A percentile compares a stretch with the other conserved stretches of the same genome.
Conservation (phyloP, 148 eudicot genomes). For the Rheum nobile region DNA sequence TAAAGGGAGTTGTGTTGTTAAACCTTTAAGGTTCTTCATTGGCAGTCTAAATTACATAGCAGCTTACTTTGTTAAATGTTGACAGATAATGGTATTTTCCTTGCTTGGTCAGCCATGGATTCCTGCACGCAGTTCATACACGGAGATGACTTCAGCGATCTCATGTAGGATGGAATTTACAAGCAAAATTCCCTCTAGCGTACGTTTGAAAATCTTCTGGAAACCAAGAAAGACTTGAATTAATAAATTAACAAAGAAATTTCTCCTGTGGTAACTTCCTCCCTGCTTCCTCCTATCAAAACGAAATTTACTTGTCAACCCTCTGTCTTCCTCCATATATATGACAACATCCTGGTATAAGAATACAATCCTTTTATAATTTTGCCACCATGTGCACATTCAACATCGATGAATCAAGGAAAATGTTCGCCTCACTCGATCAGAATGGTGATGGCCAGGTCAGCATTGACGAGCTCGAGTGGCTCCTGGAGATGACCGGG, state of each 20-base stretch:
- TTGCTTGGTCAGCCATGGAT: not conserved
- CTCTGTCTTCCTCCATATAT: not conserved
- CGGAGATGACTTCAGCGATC: not conserved
- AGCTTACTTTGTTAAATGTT: not conserved
- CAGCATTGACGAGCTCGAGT: constrained; percentile 33
- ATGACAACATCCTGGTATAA: not conserved
- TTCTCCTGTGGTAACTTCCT: not conserved
- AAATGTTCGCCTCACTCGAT: constrained; percentile 38
- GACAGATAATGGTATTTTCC: not conserved
- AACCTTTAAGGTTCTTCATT: not conserved
- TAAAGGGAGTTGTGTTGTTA: no score
- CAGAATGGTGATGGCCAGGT: constrained; percentile 35
- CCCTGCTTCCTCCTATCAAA: not conserved
- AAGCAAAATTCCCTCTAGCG: no score
- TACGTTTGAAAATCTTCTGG: not conserved
- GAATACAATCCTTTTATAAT: not conserved
- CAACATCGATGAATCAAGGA: not conserved
- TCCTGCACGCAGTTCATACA: not conserved
- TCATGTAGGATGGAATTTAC: no score
- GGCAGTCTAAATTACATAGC: not conserved
- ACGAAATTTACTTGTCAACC: no score
- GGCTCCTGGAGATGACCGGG: constrained; percentile 29
- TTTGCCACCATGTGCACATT: not conserved
- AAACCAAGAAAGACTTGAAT: not conserved
- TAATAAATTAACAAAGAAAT: not conserved